Percentiles rank a stretch among this genome's conserved stretches.
Conservation (phyloP, 2,329 filamentous ascomycete species). For the Ophiostoma perfectum region DNA sequence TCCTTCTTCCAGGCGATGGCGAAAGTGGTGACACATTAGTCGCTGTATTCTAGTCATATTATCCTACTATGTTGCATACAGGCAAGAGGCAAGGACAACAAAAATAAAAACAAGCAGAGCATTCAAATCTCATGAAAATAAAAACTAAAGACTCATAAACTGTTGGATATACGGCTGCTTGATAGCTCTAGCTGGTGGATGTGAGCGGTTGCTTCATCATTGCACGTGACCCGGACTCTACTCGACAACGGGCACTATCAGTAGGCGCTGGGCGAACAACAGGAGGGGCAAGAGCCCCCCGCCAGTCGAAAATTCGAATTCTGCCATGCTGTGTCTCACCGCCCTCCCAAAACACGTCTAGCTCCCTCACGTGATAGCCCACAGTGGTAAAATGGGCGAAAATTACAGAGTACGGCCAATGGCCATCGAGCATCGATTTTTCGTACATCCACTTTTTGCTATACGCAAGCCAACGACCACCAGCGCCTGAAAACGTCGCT, state of each 20-base stretch:
- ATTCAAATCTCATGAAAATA: no score
- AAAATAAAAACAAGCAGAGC: not conserved
- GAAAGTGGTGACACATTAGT: no score
- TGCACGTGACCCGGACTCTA: not conserved
- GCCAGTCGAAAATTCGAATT: constrained; percentile 14
- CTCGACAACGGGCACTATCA: not conserved
- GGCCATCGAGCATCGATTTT: not conserved
- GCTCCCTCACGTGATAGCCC: not conserved
- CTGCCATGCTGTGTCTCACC: not conserved
- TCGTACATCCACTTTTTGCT: not conserved
- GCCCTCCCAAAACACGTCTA: not conserved
- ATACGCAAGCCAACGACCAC: constrained; percentile 6
- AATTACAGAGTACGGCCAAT: not conserved
- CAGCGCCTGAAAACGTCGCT: constrained; percentile 8
- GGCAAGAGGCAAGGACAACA: not conserved
- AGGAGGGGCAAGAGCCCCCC: constrained; percentile 9
- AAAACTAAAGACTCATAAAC: no score
- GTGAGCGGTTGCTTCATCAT: not conserved
- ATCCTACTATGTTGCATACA: not conserved
- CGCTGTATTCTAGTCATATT: no score
- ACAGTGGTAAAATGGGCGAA: constrained; percentile 6
- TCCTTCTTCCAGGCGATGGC: not conserved
- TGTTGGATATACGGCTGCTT: no score
- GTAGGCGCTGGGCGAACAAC: not conserved
- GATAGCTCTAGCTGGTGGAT: no score